Base-by-base conservation (phyloP, 2,329 filamentous ascomycete genomes). In the Raffaelea deltoideospora region DNA sequence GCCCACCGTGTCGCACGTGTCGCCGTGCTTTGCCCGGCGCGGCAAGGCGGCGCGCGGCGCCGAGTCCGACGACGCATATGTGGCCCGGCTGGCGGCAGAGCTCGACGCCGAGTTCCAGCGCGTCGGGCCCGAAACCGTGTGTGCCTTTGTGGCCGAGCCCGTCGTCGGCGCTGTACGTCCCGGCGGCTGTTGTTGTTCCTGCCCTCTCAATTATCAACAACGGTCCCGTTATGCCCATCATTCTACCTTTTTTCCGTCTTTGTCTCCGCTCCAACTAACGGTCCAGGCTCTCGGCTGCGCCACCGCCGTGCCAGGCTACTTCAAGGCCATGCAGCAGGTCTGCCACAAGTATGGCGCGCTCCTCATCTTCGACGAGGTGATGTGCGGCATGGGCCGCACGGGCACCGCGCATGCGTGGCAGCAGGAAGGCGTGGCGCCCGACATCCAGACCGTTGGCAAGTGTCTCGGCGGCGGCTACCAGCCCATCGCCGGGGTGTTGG, bases 101-200 rank as follows among this genome's bases (percentile, higher is more conserved):
- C 59, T 88, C 2, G 79, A 84, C 8, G 61, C 56, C 2, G 75
- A 81, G 44, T 83, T 87, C 43, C 60, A 67, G 40, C 55, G 64
- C 2, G 50, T 82, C 1, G 80, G 78, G 0, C 68, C 78, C 0
- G 63, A 73, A 0, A 79, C 62, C 0, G 76, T 86, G 1, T 78
- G 73, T 37, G 79, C 76, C 1, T 84, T 87, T 47, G 64, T 85
- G 19, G 75, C 76, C 1, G 81, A 87, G 53, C 76, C 80, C 0
- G 65, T 87, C 1, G 78, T 80, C 13, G 79, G 81, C 3, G 77
- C 80, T 24, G 75, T 79, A 63, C 55, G 59, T 53, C 4, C n/a
- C n/a, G n/a, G n/a, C n/a, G n/a, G n/a, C n/a, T n/a, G n/a, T n/a
- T n/a, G n/a, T n/a, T n/a, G n/a, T n/a, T n/a, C n/a, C n/a, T n/a